phyloP scores from a whole-genome alignment of 2,329 filamentous ascomycete species.

The Neonectria coccinea region DNA sequence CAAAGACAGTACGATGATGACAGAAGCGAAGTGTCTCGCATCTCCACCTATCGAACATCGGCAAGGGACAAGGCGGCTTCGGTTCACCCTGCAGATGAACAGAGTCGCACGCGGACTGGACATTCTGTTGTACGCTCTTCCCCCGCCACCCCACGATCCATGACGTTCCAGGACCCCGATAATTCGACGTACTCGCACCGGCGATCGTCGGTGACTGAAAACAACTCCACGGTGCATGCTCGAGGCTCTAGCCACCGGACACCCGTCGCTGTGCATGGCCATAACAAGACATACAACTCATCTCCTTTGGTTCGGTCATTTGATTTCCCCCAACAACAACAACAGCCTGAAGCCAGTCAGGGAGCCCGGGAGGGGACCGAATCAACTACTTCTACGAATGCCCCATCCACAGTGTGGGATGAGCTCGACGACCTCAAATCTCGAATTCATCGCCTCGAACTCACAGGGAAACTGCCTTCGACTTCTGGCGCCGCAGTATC shows the following conservation, averaged over 20 bases:
- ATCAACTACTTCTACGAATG: constrained; percentile 88
- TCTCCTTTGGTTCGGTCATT: constrained; percentile 66
- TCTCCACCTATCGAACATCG: constrained; percentile 57
- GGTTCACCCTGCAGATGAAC: constrained; percentile 53
- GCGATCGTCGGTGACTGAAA: constrained; percentile 63
- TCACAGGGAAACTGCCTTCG: constrained; percentile 87
- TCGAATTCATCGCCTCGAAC: constrained; percentile 87
- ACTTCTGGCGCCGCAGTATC: constrained; percentile 85
- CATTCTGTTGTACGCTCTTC: constrained; percentile 55
- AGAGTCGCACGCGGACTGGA: constrained; percentile 49
- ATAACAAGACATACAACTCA: constrained; percentile 63
- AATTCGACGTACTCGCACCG: constrained; percentile 47
- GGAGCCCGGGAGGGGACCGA: constrained; percentile 75
- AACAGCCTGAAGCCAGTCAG: constrained; percentile 49
- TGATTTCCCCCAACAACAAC: constrained; percentile 48
- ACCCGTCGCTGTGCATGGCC: constrained; percentile 36
- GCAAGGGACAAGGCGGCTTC: constrained; percentile 58
- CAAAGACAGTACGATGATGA: constrained; percentile 58
- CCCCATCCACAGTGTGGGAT: constrained; percentile 96
- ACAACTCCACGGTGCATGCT: constrained; percentile 53
- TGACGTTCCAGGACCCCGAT: constrained; percentile 60
- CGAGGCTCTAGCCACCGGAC: constrained; percentile 60
- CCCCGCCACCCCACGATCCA: constrained; percentile 62
- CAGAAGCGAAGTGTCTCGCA: constrained; percentile 55
- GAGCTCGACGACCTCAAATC: constrained; percentile 96